Percentiles rank a stretch among this genome's conserved stretches.
These are phyloP conservation scores for Phascolomyces articulosus DNA, from an alignment of 371 early-diverging fungal genomes.

Conservation along the genomic window DNA sequence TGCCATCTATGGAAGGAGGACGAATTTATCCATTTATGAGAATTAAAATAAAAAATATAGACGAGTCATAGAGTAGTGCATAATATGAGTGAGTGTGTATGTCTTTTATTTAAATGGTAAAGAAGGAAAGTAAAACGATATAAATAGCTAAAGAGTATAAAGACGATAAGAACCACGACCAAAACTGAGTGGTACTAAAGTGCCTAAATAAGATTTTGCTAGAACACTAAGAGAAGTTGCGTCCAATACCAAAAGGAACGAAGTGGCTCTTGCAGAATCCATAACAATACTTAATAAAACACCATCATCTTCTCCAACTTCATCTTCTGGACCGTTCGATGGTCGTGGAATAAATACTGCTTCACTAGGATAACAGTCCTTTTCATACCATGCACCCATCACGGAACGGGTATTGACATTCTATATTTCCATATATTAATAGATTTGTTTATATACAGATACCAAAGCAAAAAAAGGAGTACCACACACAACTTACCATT, in stretches of 20 bases:
- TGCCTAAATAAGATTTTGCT: slow-evolving; percentile 63
- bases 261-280: slow-evolving; percentile 61
- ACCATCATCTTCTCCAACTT: slow-evolving; percentile 76
- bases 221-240: slow-evolving; percentile 70
- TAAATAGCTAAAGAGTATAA: background rate
- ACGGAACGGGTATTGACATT: slow-evolving; percentile 31
- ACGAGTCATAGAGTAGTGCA: too few relatives aligned
- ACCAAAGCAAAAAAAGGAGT: background rate
- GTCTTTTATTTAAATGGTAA: background rate
- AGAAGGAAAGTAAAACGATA: background rate
- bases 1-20: too few relatives aligned
- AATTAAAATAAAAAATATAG: too few relatives aligned
- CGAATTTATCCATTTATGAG: too few relatives aligned
- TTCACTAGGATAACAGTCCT: slow-evolving; percentile 75
- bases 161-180: slow-evolving; percentile 44
- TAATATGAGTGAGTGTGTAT: background rate
- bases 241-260: slow-evolving; percentile 74
- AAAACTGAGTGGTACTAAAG: slow-evolving; percentile 67
- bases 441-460: background rate
- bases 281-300: slow-evolving; percentile 74
- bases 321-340: slow-evolving; percentile 32
- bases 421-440: slow-evolving; percentile 7
- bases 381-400: slow-evolving; percentile 52
- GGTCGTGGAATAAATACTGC: slow-evolving; percentile 68
- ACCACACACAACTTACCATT: slow-evolving; percentile 40